Evolutionary conservation across 805 yeast species (phyloP).

Genomic region (Saccharomycopsis lassenensis): DNA sequence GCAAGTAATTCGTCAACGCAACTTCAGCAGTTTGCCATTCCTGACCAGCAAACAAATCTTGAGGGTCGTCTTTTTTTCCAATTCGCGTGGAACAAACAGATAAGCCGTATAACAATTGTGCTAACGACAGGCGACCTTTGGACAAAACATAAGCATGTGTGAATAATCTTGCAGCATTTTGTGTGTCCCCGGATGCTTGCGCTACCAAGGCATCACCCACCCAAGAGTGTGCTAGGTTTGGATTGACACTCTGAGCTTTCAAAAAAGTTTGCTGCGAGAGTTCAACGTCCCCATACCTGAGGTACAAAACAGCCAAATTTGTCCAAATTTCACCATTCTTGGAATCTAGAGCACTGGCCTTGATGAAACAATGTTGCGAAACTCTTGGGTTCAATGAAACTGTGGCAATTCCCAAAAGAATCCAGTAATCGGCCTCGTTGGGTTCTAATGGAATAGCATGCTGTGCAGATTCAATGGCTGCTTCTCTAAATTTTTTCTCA

Average conservation of each 20-base stretch:
- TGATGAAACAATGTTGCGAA: constrained; percentile 88
- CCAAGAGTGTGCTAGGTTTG: constrained; percentile 72
- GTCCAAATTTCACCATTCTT: constrained; percentile 66
- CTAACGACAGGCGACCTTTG: constrained; percentile 57
- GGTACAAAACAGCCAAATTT: constrained; percentile 67
- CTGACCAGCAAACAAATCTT: constrained; percentile 49
- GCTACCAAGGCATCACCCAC: constrained; percentile 66
- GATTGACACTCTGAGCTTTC: constrained; percentile 72
- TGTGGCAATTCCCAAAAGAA: constrained; percentile 69
- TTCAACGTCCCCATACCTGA: constrained; percentile 54
- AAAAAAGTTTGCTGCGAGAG: constrained; percentile 64
- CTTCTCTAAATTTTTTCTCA: constrained; percentile 28
- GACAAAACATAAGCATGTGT: constrained; percentile 75
- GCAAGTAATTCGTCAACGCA: constrained; percentile 57
- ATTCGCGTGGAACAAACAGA: constrained; percentile 37
- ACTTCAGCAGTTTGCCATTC: constrained; percentile 54
- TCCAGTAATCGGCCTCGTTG: constrained; percentile 67
- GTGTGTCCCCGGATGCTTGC: constrained; percentile 37
- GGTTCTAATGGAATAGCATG: constrained; percentile 64
- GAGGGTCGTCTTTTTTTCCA: constrained; percentile 34
- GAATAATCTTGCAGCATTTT: constrained; percentile 45
- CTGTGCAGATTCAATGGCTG: constrained; percentile 48
- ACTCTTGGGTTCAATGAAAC: constrained; percentile 53
- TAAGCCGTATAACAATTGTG: constrained; percentile 63
- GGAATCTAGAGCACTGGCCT: constrained; percentile 61